Conservation (phyloP, 2,329 filamentous ascomycete species). For the Phoma sp. region DNA sequence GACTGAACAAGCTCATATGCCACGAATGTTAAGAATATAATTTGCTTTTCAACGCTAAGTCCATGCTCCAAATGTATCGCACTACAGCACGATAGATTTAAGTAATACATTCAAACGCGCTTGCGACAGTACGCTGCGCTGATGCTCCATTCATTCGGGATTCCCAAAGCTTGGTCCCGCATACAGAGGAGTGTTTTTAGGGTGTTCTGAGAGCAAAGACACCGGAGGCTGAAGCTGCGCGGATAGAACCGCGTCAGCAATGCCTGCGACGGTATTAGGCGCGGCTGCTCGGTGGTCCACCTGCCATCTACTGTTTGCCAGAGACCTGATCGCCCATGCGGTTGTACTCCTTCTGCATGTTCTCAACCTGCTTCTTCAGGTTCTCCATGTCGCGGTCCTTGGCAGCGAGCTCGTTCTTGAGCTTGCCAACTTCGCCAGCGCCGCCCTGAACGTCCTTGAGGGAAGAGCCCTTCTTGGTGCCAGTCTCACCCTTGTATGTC, state of each 20-base stretch:
- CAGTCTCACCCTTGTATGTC: conserved; percentile 74
- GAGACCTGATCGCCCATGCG: conserved; percentile 84
- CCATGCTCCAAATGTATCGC: conserved; percentile 5
- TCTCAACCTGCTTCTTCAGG: conserved; percentile 90
- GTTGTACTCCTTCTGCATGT: conserved; percentile 84
- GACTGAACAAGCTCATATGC: neutral
- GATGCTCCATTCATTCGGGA: neutral
- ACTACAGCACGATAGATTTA: conserved; percentile 6
- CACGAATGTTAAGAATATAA: neutral
- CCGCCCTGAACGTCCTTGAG: conserved; percentile 72
- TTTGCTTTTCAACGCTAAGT: neutral
- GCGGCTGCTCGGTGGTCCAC: conserved; percentile 17
- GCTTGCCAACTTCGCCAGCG: conserved; percentile 74
- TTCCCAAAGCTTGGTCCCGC: neutral
- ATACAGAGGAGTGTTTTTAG: neutral
- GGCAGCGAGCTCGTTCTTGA: conserved; percentile 71
- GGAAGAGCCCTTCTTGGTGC: conserved; percentile 69
- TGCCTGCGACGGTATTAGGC: conserved; percentile 11
- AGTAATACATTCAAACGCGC: conserved; percentile 8
- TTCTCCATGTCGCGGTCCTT: conserved; percentile 86
- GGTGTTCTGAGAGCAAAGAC: conserved; percentile 12
- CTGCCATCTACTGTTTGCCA: conserved; percentile 56
- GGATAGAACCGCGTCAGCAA: conserved; percentile 21
- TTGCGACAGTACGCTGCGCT: conserved; percentile 1
- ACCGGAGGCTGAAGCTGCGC: conserved; percentile 15